These are phyloP conservation scores for Nicotiana obtusifolia DNA, from an alignment of 257 asterid species.

Conservation along the genomic window DNA sequence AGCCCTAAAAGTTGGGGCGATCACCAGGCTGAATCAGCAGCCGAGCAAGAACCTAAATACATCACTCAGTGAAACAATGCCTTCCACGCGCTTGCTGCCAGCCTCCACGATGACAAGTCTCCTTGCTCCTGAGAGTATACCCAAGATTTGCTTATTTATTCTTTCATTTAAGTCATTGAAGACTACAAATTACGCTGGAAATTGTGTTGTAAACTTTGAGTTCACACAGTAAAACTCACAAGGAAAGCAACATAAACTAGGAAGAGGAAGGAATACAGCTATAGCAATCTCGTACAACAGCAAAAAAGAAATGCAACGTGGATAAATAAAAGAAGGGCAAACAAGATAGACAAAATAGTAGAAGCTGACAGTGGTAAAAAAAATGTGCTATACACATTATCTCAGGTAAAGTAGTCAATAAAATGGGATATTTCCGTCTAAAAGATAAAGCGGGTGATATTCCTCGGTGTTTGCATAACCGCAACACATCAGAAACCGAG, in stretches of 20 bases:
- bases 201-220: background rate
- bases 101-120: constrained; percentile 72
- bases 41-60: constrained; percentile 60
- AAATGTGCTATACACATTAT: background rate
- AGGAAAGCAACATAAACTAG: background rate
- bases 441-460: background rate
- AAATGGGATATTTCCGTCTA: background rate
- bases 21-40: constrained; percentile 24
- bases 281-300: background rate
- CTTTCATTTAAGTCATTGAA: background rate
- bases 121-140: constrained; percentile 47
- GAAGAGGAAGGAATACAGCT: background rate
- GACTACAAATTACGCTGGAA: background rate
- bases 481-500: background rate
- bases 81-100: constrained; percentile 75
- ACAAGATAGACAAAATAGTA: background rate
- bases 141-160: background rate
- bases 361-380: background rate
- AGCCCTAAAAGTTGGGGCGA: constrained; percentile 14
- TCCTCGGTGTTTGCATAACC: background rate
- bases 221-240: background rate
- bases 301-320: background rate
- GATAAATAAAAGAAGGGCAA: background rate
- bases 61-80: constrained; percentile 57
- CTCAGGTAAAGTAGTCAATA: background rate